phyloP scores from a whole-genome alignment of 306 rosid species.

The Vicia villosa region DNA sequence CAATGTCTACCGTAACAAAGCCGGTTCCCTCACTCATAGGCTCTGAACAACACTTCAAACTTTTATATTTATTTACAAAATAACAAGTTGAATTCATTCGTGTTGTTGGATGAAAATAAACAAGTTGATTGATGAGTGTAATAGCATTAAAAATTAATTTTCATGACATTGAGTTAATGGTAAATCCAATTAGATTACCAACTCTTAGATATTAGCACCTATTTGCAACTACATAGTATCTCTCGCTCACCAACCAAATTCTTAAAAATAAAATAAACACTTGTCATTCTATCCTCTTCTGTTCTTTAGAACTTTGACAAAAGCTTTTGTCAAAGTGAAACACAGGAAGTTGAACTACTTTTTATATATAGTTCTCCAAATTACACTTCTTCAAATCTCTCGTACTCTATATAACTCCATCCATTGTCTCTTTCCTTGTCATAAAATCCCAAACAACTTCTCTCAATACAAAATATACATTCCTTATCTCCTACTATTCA shows the following conservation, averaged over 20 bases:
- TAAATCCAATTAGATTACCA: not conserved
- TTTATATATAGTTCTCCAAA: not conserved
- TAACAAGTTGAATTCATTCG: too few relatives aligned
- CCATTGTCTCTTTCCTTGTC: not conserved
- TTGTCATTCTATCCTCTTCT: not conserved
- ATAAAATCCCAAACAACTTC: not conserved
- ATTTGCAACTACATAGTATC: not conserved
- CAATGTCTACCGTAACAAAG: too few relatives aligned
- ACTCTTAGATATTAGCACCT: not conserved
- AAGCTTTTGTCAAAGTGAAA: not conserved
- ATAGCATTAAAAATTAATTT: too few relatives aligned
- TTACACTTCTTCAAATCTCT: not conserved
- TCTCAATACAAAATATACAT: too few relatives aligned
- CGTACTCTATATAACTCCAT: slow-evolving; percentile 23
- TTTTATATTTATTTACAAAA: too few relatives aligned
- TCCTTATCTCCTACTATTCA: too few relatives aligned
- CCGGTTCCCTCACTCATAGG: too few relatives aligned
- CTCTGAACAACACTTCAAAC: too few relatives aligned
- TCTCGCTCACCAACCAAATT: not conserved
- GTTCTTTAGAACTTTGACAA: not conserved
- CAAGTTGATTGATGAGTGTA: too few relatives aligned
- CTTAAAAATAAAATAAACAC: not conserved
- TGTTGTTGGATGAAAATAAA: too few relatives aligned
- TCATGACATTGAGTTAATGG: too few relatives aligned
- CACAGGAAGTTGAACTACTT: not conserved